Evolutionary conservation across 768 basidiomycete genomes (phyloP).

Genomic region (Candolleomyces aberdarensis): DNA sequence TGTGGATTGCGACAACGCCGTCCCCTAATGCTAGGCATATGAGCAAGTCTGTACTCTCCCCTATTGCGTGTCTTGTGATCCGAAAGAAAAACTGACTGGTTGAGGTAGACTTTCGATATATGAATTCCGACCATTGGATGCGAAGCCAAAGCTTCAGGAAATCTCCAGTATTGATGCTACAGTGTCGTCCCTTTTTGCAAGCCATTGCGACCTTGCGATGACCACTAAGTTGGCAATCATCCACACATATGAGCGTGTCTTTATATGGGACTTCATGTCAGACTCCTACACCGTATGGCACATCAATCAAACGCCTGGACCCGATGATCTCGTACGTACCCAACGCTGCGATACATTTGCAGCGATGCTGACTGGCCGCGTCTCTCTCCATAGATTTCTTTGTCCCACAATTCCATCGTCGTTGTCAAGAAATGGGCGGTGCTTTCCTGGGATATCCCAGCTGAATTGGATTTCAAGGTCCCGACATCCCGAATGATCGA

Average conservation of each 20-base stretch:
- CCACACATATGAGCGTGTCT: neutral
- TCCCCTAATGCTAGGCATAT: neutral
- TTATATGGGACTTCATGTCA: neutral
- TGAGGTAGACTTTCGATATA: neutral
- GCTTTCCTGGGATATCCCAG: neutral
- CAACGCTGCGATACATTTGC: neutral
- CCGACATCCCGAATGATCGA: too few relatives aligned
- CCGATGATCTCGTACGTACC: neutral
- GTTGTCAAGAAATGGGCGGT: neutral
- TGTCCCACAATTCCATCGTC: neutral
- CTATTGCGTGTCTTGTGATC: neutral
- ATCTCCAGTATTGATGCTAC: neutral
- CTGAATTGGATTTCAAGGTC: neutral
- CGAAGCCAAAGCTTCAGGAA: neutral
- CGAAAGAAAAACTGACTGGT: too few relatives aligned
- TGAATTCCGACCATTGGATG: neutral
- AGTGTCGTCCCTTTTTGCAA: neutral
- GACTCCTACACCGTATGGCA: neutral
- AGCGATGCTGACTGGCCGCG: neutral
- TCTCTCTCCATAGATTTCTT: neutral
- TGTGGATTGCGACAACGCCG: neutral
- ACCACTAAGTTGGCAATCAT: neutral
- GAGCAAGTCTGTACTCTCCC: neutral
- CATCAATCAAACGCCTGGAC: neutral
- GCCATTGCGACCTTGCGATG: neutral